phyloP scores from a whole-genome alignment of 441 rosid genomes.

The Gossypium trilobum region DNA sequence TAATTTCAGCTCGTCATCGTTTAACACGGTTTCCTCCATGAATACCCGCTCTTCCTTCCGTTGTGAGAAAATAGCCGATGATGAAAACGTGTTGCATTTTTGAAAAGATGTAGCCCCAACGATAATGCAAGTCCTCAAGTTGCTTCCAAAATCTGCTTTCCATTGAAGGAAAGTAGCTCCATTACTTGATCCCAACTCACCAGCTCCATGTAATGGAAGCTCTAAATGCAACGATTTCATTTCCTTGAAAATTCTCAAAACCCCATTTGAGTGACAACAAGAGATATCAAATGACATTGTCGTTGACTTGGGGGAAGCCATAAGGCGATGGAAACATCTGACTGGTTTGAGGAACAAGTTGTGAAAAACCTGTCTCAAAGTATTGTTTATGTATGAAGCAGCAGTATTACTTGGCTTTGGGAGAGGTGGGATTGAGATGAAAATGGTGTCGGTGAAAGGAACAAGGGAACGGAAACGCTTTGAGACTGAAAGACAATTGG shows the following conservation, averaged over 20 bases:
- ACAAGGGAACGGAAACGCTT: slow-evolving; percentile 27
- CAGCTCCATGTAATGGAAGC: slow-evolving; percentile 21
- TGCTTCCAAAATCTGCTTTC: slow-evolving; percentile 31
- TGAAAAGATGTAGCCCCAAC: slow-evolving; percentile 28
- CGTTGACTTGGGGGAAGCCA: background rate
- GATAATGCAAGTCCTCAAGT: slow-evolving; percentile 28
- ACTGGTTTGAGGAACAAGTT: slow-evolving; percentile 23
- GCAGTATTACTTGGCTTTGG: background rate
- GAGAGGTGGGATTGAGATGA: slow-evolving; percentile 22
- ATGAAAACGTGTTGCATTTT: background rate
- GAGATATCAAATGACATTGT: background rate
- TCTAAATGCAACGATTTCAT: slow-evolving; percentile 22
- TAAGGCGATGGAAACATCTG: slow-evolving; percentile 17
- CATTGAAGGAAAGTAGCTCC: slow-evolving; percentile 29
- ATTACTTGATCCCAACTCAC: slow-evolving; percentile 8
- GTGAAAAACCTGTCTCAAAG: slow-evolving; percentile 1
- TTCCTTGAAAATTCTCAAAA: slow-evolving; percentile 23
- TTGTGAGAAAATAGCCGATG: background rate
- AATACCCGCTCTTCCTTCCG: background rate
- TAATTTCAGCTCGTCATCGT: slow-evolving; percentile 28
- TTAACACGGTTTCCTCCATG: slow-evolving; percentile 9
- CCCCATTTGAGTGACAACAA: background rate
- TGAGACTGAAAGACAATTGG: slow-evolving; percentile 27
- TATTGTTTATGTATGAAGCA: background rate
- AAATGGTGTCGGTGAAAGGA: slow-evolving; percentile 23